Evolutionary conservation across 352 stramenopile genomes (phyloP), one percentile per base, ranked within the genome.

Genomic region (Globisporangium viniferum): DNA sequence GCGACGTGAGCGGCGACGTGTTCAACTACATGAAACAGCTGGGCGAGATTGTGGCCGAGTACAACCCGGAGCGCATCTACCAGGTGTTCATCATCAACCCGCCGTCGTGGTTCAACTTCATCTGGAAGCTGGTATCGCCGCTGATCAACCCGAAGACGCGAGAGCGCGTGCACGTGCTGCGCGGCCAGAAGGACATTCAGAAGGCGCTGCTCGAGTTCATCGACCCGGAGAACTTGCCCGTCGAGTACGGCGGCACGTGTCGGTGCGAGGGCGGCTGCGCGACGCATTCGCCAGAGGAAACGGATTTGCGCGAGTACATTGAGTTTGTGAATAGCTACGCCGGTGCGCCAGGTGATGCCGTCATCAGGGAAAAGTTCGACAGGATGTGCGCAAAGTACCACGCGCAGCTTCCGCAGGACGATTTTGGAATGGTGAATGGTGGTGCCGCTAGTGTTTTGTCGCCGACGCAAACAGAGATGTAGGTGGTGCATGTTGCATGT

Each of bases 81-180:
- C 81, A 92, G 35, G 69, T 91, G 9, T 89, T 93, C 59, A 85
- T 93, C 70, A 60, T 93, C 54, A 91, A 93, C 65, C 81, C 81
- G 12, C 85, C 85, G 29, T 67, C 73, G 10, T 93, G 85, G 85
- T 93, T 93, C 59, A 89, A 88, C 62, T 76, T 93, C 33, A 91
- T 93, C 56, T 93, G 84, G 84, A 91, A 91, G 65, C 63, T 93
- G 12, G 80, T 89, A 20, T 86, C 81, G 29, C 83, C 84, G n/a
- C 70, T 91, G 31, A 75, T 93, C 31, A 89, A 91, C 58, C 74
- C 80, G 33, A 90, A 91, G 65, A 93, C 84, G 14, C 81, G 84
- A 29, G 84, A 93, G 61, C 81, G 83, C 59, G 86, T 92, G 67
- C 79, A 89, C 58, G 77, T 90, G 44, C 46, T 90, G 41, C 77